These are phyloP conservation scores for Ophiostoma sp. DNA, from an alignment of 2,329 filamentous ascomycete genomes.

Conservation along the genomic window DNA sequence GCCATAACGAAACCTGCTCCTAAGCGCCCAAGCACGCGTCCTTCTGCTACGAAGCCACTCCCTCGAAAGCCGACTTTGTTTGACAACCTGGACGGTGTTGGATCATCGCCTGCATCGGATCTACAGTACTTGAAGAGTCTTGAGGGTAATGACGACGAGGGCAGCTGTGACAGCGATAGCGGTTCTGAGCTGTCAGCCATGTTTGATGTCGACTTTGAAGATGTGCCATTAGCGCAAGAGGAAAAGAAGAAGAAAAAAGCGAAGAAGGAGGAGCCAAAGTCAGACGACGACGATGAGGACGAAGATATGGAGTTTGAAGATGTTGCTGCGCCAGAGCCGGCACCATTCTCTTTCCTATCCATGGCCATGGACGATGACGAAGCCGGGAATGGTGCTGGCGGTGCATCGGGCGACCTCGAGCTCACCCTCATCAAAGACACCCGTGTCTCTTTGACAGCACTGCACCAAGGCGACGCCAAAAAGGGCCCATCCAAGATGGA, in stretches of 20 bases:
- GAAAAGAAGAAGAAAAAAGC: slow-evolving; percentile 39
- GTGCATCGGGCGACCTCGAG: slow-evolving; percentile 67
- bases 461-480: slow-evolving; percentile 61
- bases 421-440: slow-evolving; percentile 65
- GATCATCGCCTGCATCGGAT: slow-evolving; percentile 46
- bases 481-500: slow-evolving; percentile 87
- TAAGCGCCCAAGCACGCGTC: background rate
- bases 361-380: slow-evolving; percentile 32
- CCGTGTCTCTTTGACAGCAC: slow-evolving; percentile 57
- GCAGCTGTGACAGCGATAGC: slow-evolving; percentile 42
- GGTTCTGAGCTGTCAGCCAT: slow-evolving; percentile 54
- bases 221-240: slow-evolving; percentile 43
- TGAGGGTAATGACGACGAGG: slow-evolving; percentile 1
- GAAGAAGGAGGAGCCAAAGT: slow-evolving; percentile 26
- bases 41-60: slow-evolving; percentile 29
- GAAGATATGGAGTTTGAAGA: slow-evolving; percentile 66
- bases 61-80: slow-evolving; percentile 59
- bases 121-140: slow-evolving; percentile 37
- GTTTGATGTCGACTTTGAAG: slow-evolving; percentile 60
- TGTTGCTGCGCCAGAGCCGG: slow-evolving; percentile 44
- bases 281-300: slow-evolving; percentile 37
- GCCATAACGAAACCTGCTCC: background rate
- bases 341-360: slow-evolving; percentile 36
- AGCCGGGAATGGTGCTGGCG: slow-evolving; percentile 38
- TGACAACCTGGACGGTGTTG: slow-evolving; percentile 58